Conservation (phyloP, 2,329 filamentous ascomycete genomes). For the Pestalotiopsis fici region DNA sequence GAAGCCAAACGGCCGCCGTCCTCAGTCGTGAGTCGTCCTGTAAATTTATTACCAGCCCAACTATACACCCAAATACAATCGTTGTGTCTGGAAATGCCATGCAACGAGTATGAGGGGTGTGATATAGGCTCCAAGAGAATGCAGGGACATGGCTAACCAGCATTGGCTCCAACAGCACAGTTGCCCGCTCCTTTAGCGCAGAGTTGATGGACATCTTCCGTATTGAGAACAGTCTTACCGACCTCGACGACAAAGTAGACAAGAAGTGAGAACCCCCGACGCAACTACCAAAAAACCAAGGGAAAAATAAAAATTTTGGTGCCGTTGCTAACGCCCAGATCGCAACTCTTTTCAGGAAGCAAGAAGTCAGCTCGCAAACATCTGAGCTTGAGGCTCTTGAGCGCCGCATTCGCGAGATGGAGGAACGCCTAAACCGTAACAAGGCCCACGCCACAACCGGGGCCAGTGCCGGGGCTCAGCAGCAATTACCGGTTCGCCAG, state of each 20-base stretch:
- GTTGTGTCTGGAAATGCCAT: background rate
- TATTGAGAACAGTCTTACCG: slow-evolving; percentile 75
- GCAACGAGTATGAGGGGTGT: background rate
- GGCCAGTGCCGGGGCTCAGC: slow-evolving; percentile 21
- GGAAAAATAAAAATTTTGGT: background rate
- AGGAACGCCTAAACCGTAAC: slow-evolving; percentile 65
- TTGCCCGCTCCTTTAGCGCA: slow-evolving; percentile 83
- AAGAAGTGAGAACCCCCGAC: slow-evolving; percentile 66
- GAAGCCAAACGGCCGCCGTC: slow-evolving; percentile 76
- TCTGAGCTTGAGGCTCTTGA: slow-evolving; percentile 86
- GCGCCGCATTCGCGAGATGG: slow-evolving; percentile 79
- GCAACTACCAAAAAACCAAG: background rate
- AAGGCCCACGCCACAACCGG: slow-evolving; percentile 15
- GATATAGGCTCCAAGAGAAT: background rate
- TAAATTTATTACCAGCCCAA: background rate
- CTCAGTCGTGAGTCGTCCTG: slow-evolving; percentile 72
- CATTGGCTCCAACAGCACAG: slow-evolving; percentile 59
- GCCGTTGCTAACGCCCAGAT: background rate
- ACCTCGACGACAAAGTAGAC: slow-evolving; percentile 74
- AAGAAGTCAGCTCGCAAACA: slow-evolving; percentile 71
- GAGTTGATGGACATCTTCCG: slow-evolving; percentile 89
- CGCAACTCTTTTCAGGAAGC: slow-evolving; percentile 63
- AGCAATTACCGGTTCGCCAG: slow-evolving; percentile 27
- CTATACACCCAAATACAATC: background rate
- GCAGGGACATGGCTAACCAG: slow-evolving; percentile 16